Evolutionary conservation across 2,329 filamentous ascomycete genomes (phyloP), one percentile per base, ranked within the genome.

Genomic region (Cytospora mali): DNA sequence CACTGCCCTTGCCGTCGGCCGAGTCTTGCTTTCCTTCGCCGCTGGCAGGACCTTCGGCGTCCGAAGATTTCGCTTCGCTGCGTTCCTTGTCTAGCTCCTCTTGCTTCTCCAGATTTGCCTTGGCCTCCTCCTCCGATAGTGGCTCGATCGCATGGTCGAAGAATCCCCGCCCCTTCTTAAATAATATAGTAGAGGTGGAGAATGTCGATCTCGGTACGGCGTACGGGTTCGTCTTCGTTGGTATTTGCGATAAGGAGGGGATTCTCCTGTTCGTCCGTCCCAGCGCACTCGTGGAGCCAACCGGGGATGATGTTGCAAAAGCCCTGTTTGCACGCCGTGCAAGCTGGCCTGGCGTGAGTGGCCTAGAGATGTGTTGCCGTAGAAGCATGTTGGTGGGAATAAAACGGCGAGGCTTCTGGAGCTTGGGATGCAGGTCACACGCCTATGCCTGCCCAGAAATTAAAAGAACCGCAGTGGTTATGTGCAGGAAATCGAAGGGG

Each of bases 1-100:
- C 81, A 39, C 84, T 81, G 46, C 79, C 80, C 69, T 85, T 87
- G 57, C 80, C 83, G 71, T 90, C 86, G 52, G 76, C 68, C n/a
- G 74, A 69, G 42, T 77, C 74, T 70, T 74, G 51, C 49, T 69
- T 57, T 62, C 75, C 67, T 62, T 71, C 53, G 74, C 31, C 84
- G 78, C 2, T 81, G 75, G 58, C 71, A 57, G 72, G 75, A 65
- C 72, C 65, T 42, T 82, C 77, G 13, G 78, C 73, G 52, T 71
- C 74, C 29, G 76, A 74, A 29, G 71, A 75, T 65, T 80, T 81
- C 49, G 78, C 75, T 68, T 81, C 80, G 66, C 75, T 77, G 51
- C 80, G 76, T 31, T 84, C 79, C 39, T 79, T 78, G 64, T 81
- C 78, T 49, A 79, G 72, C 35, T 77, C 77, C 58, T 76, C 78